These are phyloP conservation scores for Lactuca sativa DNA, from an alignment of 129 eudicot genomes.

Conservation along the genomic window DNA sequence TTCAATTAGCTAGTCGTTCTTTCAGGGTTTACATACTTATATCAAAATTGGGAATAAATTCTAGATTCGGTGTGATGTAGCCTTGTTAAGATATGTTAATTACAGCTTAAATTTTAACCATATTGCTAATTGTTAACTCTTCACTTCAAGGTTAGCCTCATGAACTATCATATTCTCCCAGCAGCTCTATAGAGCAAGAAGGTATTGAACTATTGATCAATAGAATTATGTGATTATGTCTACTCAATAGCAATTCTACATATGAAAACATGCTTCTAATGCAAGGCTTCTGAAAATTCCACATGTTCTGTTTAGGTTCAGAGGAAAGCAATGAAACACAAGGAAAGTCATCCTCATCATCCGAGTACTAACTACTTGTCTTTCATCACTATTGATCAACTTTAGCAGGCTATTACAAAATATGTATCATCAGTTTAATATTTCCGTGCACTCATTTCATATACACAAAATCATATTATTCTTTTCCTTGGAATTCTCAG, in stretches of 20 bases:
- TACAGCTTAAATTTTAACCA: neutral
- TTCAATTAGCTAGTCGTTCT: neutral
- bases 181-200: constrained; percentile 35
- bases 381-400: constrained; percentile 26
- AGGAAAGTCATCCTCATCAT: constrained; percentile 41
- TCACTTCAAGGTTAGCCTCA: constrained; percentile 43
- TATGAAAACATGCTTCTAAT: neutral
- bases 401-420: constrained; percentile 5
- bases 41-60: no score
- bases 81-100: constrained; percentile 2
- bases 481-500: constrained; percentile 39
- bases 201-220: constrained; percentile 31
- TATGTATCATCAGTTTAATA: constrained; percentile 3
- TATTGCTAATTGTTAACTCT: constrained; percentile 25
- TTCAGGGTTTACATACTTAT: no score
- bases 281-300: constrained; percentile 23
- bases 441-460: constrained; percentile 9
- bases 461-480: constrained; percentile 7
- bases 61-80: neutral
- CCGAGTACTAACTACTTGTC: constrained; percentile 51
- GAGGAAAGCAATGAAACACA: constrained; percentile 33
- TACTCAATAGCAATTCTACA: constrained; percentile 6
- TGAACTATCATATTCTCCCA: constrained; percentile 35
- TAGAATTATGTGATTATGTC: neutral
- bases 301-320: constrained; percentile 43